Evolutionary conservation across 1,284 basidiomycete species (phyloP).

Genomic region (Heterobasidion occidentale): DNA sequence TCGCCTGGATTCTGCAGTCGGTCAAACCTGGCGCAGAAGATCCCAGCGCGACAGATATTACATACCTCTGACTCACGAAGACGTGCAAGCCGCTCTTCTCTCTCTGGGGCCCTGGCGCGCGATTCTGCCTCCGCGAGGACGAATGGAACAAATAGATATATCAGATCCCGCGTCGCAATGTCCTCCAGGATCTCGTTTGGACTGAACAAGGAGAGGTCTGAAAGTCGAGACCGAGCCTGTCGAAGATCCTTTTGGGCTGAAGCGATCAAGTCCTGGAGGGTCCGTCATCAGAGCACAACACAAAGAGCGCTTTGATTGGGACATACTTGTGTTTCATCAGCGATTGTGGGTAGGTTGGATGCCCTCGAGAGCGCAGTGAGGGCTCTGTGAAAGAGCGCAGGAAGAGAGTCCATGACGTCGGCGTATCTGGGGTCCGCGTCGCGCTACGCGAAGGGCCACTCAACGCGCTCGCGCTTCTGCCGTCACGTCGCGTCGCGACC

Average conservation of each 20-base stretch:
- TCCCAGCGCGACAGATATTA: constrained; percentile 2
- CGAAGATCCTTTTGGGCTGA: constrained; percentile 46
- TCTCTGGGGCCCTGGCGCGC: constrained; percentile 51
- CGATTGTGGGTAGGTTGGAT: constrained; percentile 34
- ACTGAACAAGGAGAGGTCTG: constrained; percentile 71
- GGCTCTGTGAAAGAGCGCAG: constrained; percentile 35
- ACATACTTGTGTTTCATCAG: constrained; percentile 43
- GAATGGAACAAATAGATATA: constrained; percentile 77
- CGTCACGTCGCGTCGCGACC: neutral
- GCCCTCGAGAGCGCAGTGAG: constrained; percentile 36
- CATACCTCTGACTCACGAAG: constrained; percentile 58
- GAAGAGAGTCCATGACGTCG: constrained; percentile 20
- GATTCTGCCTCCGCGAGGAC: constrained; percentile 67
- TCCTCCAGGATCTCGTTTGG: constrained; percentile 83
- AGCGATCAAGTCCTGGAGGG: constrained; percentile 46
- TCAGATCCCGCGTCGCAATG: constrained; percentile 72
- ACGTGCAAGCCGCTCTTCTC: constrained; percentile 48
- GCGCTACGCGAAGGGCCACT: neutral
- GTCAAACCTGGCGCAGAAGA: constrained; percentile 2
- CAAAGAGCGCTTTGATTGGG: neutral
- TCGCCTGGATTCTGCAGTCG: constrained; percentile 34
- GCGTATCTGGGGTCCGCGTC: neutral
- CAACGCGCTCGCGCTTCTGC: neutral
- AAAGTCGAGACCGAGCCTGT: constrained; percentile 39
- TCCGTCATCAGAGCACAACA: neutral